Conservation (phyloP, 257 asterid species). For the Nemophila menziesii region DNA sequence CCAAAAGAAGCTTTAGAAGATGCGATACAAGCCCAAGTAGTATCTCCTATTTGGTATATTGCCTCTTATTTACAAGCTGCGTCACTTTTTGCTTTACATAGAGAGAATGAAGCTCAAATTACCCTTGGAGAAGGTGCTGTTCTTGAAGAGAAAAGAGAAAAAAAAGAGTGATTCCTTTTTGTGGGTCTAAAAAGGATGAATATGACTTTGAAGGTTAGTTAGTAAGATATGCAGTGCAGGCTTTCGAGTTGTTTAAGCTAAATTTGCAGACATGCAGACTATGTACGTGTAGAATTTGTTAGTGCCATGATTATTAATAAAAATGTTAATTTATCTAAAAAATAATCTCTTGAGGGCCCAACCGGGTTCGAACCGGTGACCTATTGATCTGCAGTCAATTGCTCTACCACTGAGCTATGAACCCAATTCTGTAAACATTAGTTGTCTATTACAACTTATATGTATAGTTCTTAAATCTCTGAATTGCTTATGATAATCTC, state of each 20-base stretch:
- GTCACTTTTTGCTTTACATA: constrained; percentile 58
- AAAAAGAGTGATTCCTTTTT: background rate
- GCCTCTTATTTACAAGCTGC: constrained; percentile 79
- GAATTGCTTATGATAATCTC: too few relatives aligned
- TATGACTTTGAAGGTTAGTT: too few relatives aligned
- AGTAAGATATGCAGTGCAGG: too few relatives aligned
- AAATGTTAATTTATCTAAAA: too few relatives aligned
- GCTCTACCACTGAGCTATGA: constrained; percentile 30
- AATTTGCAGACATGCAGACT: too few relatives aligned
- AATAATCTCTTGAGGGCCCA: constrained; percentile 10
- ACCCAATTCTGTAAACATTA: constrained; percentile 9
- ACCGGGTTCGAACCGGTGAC: constrained; percentile 20
- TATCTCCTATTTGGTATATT: constrained; percentile 79
- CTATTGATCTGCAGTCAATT: constrained; percentile 23
- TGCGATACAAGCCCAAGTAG: constrained; percentile 74
- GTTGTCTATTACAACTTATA: too few relatives aligned
- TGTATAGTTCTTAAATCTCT: too few relatives aligned
- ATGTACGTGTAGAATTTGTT: too few relatives aligned
- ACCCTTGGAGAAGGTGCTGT: constrained; percentile 70
- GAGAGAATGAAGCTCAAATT: constrained; percentile 81
- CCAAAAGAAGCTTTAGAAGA: constrained; percentile 72
- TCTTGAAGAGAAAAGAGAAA: constrained; percentile 51
- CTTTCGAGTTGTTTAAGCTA: too few relatives aligned
- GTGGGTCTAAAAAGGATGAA: background rate
- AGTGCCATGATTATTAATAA: too few relatives aligned